Evolutionary conservation across 352 stramenopile species (phyloP).

Genomic region (Globisporangium nunn): DNA sequence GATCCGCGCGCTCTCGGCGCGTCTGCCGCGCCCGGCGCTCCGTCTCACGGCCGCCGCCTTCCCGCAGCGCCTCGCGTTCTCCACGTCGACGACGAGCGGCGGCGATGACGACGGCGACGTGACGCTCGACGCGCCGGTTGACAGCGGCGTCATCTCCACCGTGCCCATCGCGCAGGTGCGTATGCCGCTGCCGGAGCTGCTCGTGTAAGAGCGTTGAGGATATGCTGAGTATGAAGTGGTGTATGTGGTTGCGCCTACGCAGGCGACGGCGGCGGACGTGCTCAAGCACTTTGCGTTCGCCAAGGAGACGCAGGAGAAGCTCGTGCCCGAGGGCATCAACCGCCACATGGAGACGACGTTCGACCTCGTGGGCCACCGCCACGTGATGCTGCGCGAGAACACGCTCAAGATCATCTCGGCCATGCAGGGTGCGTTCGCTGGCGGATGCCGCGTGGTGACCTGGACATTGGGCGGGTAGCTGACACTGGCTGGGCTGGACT

Average conservation of each 20-base stretch:
- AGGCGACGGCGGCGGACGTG: slow-evolving; percentile 53
- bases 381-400: slow-evolving; percentile 81
- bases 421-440: slow-evolving; percentile 47
- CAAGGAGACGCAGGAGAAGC: slow-evolving; percentile 69
- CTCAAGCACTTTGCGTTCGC: slow-evolving; percentile 78
- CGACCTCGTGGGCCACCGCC: slow-evolving; percentile 73
- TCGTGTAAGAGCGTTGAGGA: too few relatives aligned
- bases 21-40: slow-evolving; percentile 21
- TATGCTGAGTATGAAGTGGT: background rate
- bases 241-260: background rate
- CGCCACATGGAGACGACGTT: slow-evolving; percentile 75
- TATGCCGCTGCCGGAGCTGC: background rate
- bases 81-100: slow-evolving; percentile 13
- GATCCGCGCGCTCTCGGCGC: slow-evolving; percentile 43
- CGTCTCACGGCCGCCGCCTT: slow-evolving; percentile 14
- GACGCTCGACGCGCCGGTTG: slow-evolving; percentile 11
- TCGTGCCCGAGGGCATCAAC: slow-evolving; percentile 65
- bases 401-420: slow-evolving; percentile 63
- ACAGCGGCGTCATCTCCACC: slow-evolving; percentile 44
- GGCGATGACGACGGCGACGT: slow-evolving; percentile 18
- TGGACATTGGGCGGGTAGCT: too few relatives aligned
- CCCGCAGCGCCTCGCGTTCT: slow-evolving; percentile 25
- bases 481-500: too few relatives aligned
- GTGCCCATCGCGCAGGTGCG: slow-evolving; percentile 53
- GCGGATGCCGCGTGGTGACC: background rate